Conservation (phyloP, 2,329 filamentous ascomycete species). For the Penicillium sp. region DNA sequence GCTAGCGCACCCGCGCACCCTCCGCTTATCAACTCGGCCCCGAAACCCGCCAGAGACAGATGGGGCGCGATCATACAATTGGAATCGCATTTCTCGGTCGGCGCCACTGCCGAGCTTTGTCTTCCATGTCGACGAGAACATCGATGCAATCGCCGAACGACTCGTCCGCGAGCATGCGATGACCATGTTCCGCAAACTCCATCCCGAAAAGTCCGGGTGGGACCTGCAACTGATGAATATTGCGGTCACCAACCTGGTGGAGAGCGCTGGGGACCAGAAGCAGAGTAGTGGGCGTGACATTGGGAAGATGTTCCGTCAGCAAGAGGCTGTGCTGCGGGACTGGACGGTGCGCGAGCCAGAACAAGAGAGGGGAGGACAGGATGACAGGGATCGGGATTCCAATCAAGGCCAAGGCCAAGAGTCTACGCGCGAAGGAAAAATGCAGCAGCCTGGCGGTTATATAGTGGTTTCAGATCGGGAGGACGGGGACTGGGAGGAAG, state of each 20-base stretch:
- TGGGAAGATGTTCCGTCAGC: conserved; percentile 75
- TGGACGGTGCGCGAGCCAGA: conserved; percentile 57
- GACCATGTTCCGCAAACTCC: conserved; percentile 73
- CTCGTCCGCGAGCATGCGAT: conserved; percentile 71
- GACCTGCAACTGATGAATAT: conserved; percentile 84
- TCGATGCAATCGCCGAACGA: conserved; percentile 66
- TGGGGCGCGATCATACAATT: conserved; percentile 60
- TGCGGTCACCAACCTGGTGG: conserved; percentile 81
- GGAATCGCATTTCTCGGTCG: conserved; percentile 75
- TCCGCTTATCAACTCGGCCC: conserved; percentile 78
- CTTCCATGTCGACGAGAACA: conserved; percentile 63
- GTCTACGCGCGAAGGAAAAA: background rate
- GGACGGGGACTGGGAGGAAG: conserved; percentile 16
- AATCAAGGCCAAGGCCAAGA: background rate
- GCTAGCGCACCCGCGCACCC: conserved; percentile 78
- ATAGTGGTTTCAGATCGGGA: background rate
- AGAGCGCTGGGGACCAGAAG: conserved; percentile 56
- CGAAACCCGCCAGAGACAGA: conserved; percentile 57
- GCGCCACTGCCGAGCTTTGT: conserved; percentile 72
- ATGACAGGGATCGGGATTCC: background rate
- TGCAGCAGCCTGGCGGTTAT: conserved; percentile 11
- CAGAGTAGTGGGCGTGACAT: conserved; percentile 74
- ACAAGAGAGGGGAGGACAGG: background rate
- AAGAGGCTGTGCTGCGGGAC: conserved; percentile 69
- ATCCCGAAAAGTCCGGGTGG: conserved; percentile 71